These are phyloP conservation scores for Aspergillus nanangensis DNA, from an alignment of 495 filamentous ascomycete species.

Conservation along the genomic window DNA sequence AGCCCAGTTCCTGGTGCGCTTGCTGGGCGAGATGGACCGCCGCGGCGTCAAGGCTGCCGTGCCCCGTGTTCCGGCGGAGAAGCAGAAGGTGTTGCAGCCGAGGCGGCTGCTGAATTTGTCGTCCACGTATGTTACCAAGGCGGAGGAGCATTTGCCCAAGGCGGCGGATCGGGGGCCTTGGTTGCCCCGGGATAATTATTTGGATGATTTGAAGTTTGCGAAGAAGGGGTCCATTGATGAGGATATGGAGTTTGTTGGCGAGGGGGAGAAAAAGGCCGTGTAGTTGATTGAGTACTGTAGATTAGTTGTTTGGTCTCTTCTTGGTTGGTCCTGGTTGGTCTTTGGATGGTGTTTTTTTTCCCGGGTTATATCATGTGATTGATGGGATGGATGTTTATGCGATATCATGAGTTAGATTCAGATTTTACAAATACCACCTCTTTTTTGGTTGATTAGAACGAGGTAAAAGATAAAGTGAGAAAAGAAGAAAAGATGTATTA, in stretches of 20 bases:
- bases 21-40: slow-evolving; percentile 37
- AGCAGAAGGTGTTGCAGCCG: slow-evolving; percentile 24
- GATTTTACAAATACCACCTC: too few species aligned
- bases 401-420: too few species aligned
- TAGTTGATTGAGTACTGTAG: too few species aligned
- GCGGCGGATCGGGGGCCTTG: slow-evolving; percentile 48
- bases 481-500: too few species aligned
- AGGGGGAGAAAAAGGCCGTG: slow-evolving; percentile 13
- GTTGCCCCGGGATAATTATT: slow-evolving; percentile 50
- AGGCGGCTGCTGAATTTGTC: slow-evolving; percentile 39
- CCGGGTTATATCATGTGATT: too few species aligned
- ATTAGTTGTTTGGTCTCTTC: too few species aligned
- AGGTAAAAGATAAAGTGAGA: too few species aligned
- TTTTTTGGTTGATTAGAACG: too few species aligned
- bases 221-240: slow-evolving; percentile 41
- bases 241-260: slow-evolving; percentile 29
- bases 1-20: slow-evolving; percentile 40
- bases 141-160: slow-evolving; percentile 34
- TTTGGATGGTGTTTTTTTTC: too few species aligned
- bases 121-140: slow-evolving; percentile 47
- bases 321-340: too few species aligned
- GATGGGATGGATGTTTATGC: too few species aligned
- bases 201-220: slow-evolving; percentile 47
- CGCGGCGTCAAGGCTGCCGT: slow-evolving; percentile 32
- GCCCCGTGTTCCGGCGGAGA: slow-evolving; percentile 33